Conservation (phyloP, 73 alveolate genomes). For the Paramecium caudatum region DNA sequence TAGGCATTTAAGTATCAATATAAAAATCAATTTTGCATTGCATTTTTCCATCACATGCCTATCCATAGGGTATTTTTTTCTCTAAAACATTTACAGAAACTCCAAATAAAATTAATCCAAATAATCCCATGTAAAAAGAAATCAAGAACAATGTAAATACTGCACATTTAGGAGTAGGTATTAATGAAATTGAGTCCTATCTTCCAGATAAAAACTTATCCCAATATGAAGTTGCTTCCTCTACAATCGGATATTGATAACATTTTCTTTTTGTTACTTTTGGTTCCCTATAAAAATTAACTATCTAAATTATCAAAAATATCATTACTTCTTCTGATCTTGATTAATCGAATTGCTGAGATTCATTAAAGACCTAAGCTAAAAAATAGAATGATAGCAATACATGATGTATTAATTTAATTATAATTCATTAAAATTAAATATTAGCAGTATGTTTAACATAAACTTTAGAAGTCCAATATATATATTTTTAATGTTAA, state of each 20-base stretch:
- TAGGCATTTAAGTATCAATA: background rate
- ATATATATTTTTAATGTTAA: too few species aligned
- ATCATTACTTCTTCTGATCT: slow-evolving; percentile 28
- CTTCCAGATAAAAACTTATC: background rate
- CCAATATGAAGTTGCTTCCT: background rate
- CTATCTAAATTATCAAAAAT: background rate
- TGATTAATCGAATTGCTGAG: slow-evolving; percentile 25
- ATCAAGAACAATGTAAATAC: slow-evolving; percentile 19
- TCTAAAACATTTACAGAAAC: background rate
- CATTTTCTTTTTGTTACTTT: background rate
- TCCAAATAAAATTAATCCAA: slow-evolving; percentile 50
- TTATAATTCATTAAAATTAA: slow-evolving; percentile 47
- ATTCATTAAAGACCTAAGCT: slow-evolving; percentile 27
- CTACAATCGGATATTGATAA: background rate
- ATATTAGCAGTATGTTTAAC: too few species aligned
- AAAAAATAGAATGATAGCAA: background rate
- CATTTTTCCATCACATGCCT: background rate
- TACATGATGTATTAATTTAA: slow-evolving; percentile 50
- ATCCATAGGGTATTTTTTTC: background rate
- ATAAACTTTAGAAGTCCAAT: too few species aligned
- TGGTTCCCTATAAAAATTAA: slow-evolving; percentile 39
- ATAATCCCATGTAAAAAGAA: slow-evolving; percentile 51
- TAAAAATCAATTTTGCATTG: background rate
- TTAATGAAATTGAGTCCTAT: slow-evolving; percentile 34
- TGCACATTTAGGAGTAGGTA: slow-evolving; percentile 24